Percentiles rank a stretch among this genome's conserved stretches.
phyloP scores from a whole-genome alignment of 768 basidiomycete species.

The Crepidotus variabilis region DNA sequence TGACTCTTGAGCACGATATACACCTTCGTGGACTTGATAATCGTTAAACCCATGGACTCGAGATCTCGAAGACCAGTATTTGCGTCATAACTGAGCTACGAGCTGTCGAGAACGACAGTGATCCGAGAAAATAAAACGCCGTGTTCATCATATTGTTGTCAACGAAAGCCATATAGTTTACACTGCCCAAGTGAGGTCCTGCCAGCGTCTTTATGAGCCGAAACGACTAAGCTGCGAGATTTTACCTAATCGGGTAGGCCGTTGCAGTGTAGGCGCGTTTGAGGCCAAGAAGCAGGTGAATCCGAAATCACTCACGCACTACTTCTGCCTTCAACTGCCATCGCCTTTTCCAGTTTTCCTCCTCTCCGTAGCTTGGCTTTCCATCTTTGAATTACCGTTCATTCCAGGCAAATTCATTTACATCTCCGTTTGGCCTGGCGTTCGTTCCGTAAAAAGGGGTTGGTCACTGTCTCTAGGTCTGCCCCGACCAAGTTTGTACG shows the following conservation, averaged over 20 bases:
- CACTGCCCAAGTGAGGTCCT: background rate
- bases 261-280: background rate
- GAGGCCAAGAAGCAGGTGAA: background rate
- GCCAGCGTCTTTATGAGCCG: background rate
- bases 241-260: slow-evolving; percentile 6
- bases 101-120: background rate
- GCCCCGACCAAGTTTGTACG: background rate
- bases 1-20: background rate
- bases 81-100: background rate
- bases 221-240: background rate
- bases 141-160: background rate
- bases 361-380: background rate
- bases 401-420: background rate
- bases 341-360: background rate
- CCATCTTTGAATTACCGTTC: background rate
- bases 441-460: background rate
- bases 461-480: background rate
- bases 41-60: background rate
- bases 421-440: background rate
- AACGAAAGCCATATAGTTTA: background rate
- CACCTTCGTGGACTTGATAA: background rate
- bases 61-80: background rate
- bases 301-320: background rate
- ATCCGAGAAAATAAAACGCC: background rate
- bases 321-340: background rate